Evolutionary conservation across 306 rosid species (phyloP).

Genomic region (Adenanthera pavonina): DNA sequence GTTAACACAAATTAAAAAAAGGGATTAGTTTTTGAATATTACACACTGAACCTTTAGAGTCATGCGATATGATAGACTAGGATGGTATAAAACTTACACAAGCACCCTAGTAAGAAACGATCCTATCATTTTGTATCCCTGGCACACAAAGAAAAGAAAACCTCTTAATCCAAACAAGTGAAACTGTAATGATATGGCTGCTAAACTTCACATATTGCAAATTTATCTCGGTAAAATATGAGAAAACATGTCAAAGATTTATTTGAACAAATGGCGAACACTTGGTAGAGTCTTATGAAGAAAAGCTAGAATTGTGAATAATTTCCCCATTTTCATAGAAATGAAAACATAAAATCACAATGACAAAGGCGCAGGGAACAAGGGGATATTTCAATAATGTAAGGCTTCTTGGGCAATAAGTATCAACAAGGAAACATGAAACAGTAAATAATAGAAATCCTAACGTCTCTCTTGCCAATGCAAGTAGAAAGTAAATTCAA

Average conservation of each 20-base stretch:
- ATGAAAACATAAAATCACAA: not conserved
- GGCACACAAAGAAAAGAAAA: constrained; percentile 45
- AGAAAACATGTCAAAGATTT: not conserved
- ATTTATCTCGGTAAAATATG: not conserved
- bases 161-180: constrained; percentile 35
- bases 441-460: not conserved
- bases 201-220: constrained; percentile 1
- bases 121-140: constrained; percentile 87
- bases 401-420: not conserved
- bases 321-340: not conserved
- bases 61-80: constrained; percentile 16
- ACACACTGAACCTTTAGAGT: constrained; percentile 9
- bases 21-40: constrained; percentile 6
- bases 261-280: not conserved
- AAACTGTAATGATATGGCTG: constrained; percentile 2
- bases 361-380: not conserved
- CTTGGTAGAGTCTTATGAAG: not conserved
- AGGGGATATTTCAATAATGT: not conserved
- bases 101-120: constrained; percentile 89
- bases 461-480: not conserved
- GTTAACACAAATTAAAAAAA: constrained; percentile 42
- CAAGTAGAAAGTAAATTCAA: not conserved
- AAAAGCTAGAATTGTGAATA: not conserved
- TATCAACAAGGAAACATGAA: not conserved
- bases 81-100: constrained; percentile 60